Base-by-base conservation (phyloP, 2,329 filamentous ascomycete genomes). In the Daldinia eschscholtzii region DNA sequence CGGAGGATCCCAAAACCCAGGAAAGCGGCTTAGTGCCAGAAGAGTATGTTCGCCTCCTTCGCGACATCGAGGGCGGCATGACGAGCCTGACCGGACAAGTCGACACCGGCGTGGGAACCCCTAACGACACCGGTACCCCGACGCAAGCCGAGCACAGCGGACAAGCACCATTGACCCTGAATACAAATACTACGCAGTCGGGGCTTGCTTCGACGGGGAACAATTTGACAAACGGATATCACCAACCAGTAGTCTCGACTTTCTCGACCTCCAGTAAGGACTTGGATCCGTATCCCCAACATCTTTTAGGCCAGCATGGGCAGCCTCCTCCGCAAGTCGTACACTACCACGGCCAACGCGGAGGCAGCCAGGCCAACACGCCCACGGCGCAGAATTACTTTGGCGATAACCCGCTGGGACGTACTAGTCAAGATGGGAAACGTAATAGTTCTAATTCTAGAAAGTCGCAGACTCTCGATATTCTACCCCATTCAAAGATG, bases 21-120 rank as follows among this genome's bases (percentile, higher is more conserved):
- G 96, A 99, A 81, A 97, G 93, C 76, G 96, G 96, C 0, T 86
- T 99, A 39, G 96, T 99, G 1, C 96, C 96, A 0, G 96, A 99
- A 80, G 94, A 97, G 80, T 99, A 98, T 78, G 96, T 99, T 46
- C 90, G 96, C 15, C 84, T 99, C 52, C 86, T 99, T 67, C 90
- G 94, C 55, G 94, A 98, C 76, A 98, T 98, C 62, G 94, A 98
- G 79, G 94, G 94, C 20, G 95, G 94, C 37, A 89, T 94, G 84
- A 92, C 87, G 68, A 92, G 91, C 76, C 79, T 94, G 69, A 89
- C 88, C 28, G 90, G 88, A 28, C 86, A 90, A 61, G 76, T 87
- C 9, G 83, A 79, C 23, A 89, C 89, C 57, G 85, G 81, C 56
- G 83, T 82, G 70, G 83, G 80, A 67, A 84, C 81, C 62, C 87